phyloP scores from a whole-genome alignment of 2,329 filamentous ascomycete species.

The Mycosphaerella sp. region DNA sequence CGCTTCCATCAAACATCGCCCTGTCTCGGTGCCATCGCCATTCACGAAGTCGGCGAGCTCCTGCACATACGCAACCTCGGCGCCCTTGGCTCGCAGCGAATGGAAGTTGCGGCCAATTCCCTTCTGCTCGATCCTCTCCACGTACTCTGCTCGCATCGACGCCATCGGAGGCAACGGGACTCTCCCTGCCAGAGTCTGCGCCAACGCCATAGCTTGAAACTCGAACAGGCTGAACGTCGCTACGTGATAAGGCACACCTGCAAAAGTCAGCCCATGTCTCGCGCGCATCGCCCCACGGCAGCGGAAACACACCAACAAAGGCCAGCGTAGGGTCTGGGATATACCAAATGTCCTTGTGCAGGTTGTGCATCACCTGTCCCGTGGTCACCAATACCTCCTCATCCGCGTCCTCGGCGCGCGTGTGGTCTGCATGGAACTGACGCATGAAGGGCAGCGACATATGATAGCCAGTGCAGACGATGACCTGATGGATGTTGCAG shows the following conservation, averaged over 20 bases:
- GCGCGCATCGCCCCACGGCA: conserved; percentile 26
- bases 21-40: conserved; percentile 23
- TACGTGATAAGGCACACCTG: conserved; percentile 60
- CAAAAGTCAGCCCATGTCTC: conserved; percentile 4
- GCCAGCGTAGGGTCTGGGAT: conserved; percentile 58
- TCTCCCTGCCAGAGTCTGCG: conserved; percentile 51
- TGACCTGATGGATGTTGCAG: conserved; percentile 53
- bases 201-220: conserved; percentile 59
- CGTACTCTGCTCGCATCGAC: conserved; percentile 42
- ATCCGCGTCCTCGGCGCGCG: conserved; percentile 43
- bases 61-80: conserved; percentile 38
- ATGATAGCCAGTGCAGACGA: conserved; percentile 65
- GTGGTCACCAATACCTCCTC: conserved; percentile 56
- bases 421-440: conserved; percentile 45
- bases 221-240: conserved; percentile 66
- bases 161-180: conserved; percentile 43
- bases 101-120: conserved; percentile 43
- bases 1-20: conserved; percentile 26
- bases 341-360: conserved; percentile 67
- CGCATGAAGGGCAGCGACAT: conserved; percentile 60
- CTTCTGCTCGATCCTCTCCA: conserved; percentile 33
- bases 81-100: conserved; percentile 35
- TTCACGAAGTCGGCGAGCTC: conserved; percentile 40
- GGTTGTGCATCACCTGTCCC: conserved; percentile 54
- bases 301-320: conserved; percentile 61